phyloP scores from a whole-genome alignment of 257 asterid species.

The Marsdenia floribunda region DNA sequence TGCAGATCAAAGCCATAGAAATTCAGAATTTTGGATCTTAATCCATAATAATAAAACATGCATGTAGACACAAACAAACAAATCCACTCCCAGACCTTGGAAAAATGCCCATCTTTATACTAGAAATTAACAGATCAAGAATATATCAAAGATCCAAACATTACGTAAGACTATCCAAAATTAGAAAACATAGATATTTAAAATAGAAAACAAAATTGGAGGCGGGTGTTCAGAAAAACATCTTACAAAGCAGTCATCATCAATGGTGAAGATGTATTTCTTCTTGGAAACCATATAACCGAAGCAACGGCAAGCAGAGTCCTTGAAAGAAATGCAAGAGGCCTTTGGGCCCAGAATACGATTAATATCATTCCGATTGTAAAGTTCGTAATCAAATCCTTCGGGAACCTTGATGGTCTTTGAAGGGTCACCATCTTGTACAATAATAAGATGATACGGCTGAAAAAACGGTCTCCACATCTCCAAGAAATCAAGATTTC shows the following conservation, averaged over 20 bases:
- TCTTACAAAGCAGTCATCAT: slow-evolving; percentile 76
- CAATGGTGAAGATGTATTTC: slow-evolving; percentile 72
- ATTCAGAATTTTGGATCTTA: not conserved
- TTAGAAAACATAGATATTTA: not conserved
- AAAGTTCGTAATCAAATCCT: slow-evolving; percentile 65
- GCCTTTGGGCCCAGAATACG: slow-evolving; percentile 60
- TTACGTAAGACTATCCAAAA: not conserved
- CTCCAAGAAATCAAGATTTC: slow-evolving; percentile 69
- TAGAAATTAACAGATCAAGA: slow-evolving; percentile 15
- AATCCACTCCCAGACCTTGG: not conserved
- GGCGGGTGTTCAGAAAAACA: not conserved
- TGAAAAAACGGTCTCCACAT: slow-evolving; percentile 76
- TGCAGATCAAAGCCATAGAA: not conserved
- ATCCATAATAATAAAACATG: not conserved
- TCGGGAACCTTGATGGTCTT: slow-evolving; percentile 57
- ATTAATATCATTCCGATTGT: slow-evolving; percentile 64
- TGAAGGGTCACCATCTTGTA: slow-evolving; percentile 72
- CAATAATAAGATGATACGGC: slow-evolving; percentile 63
- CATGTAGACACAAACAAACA: not conserved
- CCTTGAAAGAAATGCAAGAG: slow-evolving; percentile 79
- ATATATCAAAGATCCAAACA: not conserved
- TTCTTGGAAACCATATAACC: slow-evolving; percentile 72
- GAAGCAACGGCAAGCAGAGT: slow-evolving; percentile 78
- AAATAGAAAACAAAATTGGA: not conserved
- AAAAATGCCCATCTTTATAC: slow-evolving; percentile 4